Evolutionary conservation across 2,329 filamentous ascomycete genomes (phyloP).

Genomic region (Fonsecaea pugnacius): DNA sequence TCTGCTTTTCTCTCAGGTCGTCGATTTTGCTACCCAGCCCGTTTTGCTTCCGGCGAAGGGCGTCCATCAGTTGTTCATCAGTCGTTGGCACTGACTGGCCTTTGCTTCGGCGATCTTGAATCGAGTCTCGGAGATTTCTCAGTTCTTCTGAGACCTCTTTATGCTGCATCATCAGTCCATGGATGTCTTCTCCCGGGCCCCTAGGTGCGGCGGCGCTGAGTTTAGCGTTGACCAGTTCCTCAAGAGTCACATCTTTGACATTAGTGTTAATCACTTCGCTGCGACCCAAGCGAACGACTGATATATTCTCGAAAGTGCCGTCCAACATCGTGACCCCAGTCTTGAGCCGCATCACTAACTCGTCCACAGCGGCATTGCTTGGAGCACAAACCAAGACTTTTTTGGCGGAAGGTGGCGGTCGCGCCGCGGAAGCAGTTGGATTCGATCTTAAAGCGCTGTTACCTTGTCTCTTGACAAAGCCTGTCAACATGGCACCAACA

Average conservation of each 20-base stretch:
- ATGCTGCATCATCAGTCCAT: conserved; percentile 72
- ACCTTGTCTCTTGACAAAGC: conserved; percentile 56
- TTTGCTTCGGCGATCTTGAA: conserved; percentile 68
- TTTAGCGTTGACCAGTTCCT: conserved; percentile 81
- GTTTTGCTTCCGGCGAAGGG: conserved; percentile 75
- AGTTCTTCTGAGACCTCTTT: conserved; percentile 68
- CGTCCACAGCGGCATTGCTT: conserved; percentile 96
- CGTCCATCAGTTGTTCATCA: conserved; percentile 76
- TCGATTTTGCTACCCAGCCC: conserved; percentile 83
- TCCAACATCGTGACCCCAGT: conserved; percentile 77
- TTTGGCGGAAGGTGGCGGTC: conserved; percentile 59
- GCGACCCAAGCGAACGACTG: conserved; percentile 85
- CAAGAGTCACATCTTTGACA: conserved; percentile 88
- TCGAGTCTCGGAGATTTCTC: conserved; percentile 68
- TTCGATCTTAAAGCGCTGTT: conserved; percentile 51
- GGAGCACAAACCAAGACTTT: conserved; percentile 97
- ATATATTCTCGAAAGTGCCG: conserved; percentile 75
- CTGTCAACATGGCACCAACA: conserved; percentile 81
- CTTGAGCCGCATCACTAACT: conserved; percentile 91
- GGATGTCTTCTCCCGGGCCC: conserved; percentile 55
- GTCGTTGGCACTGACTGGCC: conserved; percentile 49
- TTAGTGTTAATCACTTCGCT: conserved; percentile 89
- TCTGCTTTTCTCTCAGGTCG: conserved; percentile 81
- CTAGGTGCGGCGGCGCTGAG: conserved; percentile 57
- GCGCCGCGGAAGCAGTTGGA: conserved; percentile 34